Evolutionary conservation across 768 basidiomycete genomes (phyloP).

Genomic region (Leccinum fibrillosum): DNA sequence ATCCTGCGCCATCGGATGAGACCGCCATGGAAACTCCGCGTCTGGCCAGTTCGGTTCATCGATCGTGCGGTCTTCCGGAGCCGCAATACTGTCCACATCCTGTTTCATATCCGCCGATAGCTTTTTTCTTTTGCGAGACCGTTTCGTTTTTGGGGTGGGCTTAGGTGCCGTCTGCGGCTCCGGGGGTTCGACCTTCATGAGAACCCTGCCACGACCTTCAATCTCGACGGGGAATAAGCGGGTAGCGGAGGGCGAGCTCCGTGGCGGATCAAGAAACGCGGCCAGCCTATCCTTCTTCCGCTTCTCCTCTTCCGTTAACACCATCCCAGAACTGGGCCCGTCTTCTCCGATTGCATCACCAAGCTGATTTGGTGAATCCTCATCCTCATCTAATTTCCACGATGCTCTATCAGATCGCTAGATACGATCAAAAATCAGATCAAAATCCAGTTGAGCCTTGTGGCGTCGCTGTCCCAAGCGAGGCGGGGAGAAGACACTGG

Average conservation of each 20-base stretch:
- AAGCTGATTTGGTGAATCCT: slow-evolving; percentile 12
- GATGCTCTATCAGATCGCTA: slow-evolving; percentile 24
- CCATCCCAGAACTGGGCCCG: neutral
- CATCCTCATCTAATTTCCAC: slow-evolving; percentile 19
- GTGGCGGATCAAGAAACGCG: slow-evolving; percentile 54
- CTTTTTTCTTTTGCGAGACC: slow-evolving; percentile 50
- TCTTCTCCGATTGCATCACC: slow-evolving; percentile 14
- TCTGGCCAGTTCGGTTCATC: slow-evolving; percentile 78
- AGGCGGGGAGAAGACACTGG: neutral
- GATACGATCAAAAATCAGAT: slow-evolving; percentile 10
- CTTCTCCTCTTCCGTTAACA: slow-evolving; percentile 53
- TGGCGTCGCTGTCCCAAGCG: neutral
- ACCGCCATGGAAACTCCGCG: slow-evolving; percentile 72
- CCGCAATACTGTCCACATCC: slow-evolving; percentile 13
- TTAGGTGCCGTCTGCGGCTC: slow-evolving; percentile 28
- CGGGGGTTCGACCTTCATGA: slow-evolving; percentile 55
- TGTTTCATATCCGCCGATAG: slow-evolving; percentile 27
- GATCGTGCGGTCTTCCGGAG: slow-evolving; percentile 29
- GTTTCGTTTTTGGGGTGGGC: slow-evolving; percentile 38
- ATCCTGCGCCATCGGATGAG: slow-evolving; percentile 53
- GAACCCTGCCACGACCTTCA: slow-evolving; percentile 66
- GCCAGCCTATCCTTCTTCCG: slow-evolving; percentile 66
- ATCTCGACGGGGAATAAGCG: slow-evolving; percentile 58
- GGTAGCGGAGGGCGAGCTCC: slow-evolving; percentile 33
- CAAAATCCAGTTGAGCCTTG: slow-evolving; percentile 7